A percentile compares a stretch with the other conserved stretches of the same genome.
These are phyloP conservation scores for Gossypium arboreum DNA, from an alignment of 345 rosid species.

Conservation along the genomic window DNA sequence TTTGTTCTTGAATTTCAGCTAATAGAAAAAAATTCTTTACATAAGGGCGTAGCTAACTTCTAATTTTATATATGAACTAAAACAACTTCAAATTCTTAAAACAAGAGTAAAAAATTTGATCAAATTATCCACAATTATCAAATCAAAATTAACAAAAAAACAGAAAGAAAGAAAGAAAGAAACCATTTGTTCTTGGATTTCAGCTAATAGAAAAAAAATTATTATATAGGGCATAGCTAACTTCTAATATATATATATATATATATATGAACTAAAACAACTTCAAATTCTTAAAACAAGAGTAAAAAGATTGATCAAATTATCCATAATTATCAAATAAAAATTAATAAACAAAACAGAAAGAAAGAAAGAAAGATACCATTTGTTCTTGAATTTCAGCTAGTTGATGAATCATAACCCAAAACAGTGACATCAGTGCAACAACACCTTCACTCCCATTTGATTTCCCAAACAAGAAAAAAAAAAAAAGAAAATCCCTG, in stretches of 20 bases:
- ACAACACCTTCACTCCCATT: slow-evolving; percentile 36
- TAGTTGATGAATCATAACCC: slow-evolving; percentile 49
- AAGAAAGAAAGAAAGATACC: slow-evolving; percentile 28
- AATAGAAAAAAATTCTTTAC: too few species aligned
- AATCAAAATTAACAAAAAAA: too few species aligned
- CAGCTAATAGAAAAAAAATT: too few species aligned
- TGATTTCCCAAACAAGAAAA: not conserved
- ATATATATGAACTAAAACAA: not conserved
- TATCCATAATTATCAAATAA: not conserved
- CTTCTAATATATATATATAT: not conserved
- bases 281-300: not conserved
- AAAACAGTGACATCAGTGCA: slow-evolving; percentile 55
- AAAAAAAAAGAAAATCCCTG: not conserved
- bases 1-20: too few species aligned
- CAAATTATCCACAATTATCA: too few species aligned
- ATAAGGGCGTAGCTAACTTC: too few species aligned
- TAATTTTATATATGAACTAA: too few species aligned
- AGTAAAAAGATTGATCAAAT: not conserved
- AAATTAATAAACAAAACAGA: not conserved
- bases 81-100: too few species aligned
- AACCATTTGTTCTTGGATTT: too few species aligned
- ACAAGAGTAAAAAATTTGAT: too few species aligned
- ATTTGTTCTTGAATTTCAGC: slow-evolving; percentile 51
- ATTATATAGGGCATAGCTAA: not conserved
- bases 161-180: too few species aligned